Conservation (phyloP, 2,329 filamentous ascomycete genomes). For the Venturiaceae sp. region DNA sequence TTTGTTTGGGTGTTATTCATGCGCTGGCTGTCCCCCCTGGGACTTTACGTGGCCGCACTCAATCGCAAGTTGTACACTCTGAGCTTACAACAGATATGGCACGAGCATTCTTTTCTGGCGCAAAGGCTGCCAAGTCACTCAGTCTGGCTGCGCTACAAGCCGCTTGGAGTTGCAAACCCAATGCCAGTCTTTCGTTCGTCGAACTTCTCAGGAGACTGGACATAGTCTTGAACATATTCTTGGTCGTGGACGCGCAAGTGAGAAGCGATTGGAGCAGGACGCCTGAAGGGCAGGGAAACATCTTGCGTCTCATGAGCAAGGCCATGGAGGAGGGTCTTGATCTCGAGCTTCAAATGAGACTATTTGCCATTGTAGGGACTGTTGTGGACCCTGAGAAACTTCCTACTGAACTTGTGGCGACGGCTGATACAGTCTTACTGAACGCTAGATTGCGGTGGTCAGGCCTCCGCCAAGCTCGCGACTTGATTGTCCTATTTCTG, state of each 20-base stretch:
- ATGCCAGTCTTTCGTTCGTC: neutral
- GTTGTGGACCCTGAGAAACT: neutral
- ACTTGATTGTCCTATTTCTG: neutral
- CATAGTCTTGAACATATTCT: neutral
- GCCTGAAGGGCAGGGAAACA: neutral
- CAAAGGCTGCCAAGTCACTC: neutral
- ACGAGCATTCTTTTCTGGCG: constrained; percentile 19
- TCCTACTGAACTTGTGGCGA: neutral
- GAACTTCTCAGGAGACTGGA: neutral
- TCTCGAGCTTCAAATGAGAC: neutral
- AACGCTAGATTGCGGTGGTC: neutral
- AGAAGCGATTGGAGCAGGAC: neutral
- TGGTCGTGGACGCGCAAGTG: neutral
- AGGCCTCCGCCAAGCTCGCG: neutral
- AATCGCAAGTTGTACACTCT: neutral
- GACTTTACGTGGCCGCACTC: constrained; percentile 14
- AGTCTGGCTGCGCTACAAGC: constrained; percentile 1
- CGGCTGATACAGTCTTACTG: neutral
- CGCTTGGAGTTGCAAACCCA: neutral
- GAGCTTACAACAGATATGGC: constrained; percentile 9
- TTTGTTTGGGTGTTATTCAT: constrained; percentile 25
- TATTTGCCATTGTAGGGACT: neutral
- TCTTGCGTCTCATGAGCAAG: neutral
- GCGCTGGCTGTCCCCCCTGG: neutral
- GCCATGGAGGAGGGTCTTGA: neutral